phyloP scores from a whole-genome alignment of 2,329 filamentous ascomycete species.

The Albifimbria verrucaria region DNA sequence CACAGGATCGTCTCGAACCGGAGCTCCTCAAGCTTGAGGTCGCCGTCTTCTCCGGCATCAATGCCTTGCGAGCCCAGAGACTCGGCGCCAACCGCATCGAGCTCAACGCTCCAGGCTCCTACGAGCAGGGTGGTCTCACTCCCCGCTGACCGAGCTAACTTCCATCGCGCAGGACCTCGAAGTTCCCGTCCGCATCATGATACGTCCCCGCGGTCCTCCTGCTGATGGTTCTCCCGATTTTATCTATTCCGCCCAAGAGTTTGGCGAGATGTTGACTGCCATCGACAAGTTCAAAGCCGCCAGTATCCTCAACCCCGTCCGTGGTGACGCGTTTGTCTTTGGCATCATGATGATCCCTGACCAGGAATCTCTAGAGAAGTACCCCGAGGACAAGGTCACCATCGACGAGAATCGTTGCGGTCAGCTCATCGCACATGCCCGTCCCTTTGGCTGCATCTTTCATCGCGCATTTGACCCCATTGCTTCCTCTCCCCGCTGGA shows the following conservation, averaged over 20 bases:
- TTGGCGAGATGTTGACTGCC: constrained; percentile 37
- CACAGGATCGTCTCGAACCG: neutral
- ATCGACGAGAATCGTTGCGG: constrained; percentile 40
- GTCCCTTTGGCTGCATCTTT: constrained; percentile 45
- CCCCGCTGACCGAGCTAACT: constrained; percentile 39
- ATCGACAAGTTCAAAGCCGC: constrained; percentile 35
- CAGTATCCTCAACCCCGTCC: constrained; percentile 31
- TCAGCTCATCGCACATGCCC: constrained; percentile 37
- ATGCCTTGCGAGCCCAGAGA: constrained; percentile 34
- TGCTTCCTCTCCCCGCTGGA: constrained; percentile 20
- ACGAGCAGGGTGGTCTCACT: constrained; percentile 48
- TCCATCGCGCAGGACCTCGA: constrained; percentile 21
- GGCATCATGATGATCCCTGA: constrained; percentile 35
- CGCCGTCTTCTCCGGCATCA: constrained; percentile 47
- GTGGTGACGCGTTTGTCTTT: constrained; percentile 57
- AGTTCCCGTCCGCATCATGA: constrained; percentile 51
- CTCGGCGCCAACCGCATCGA: constrained; percentile 50
- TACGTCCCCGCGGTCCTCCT: constrained; percentile 41
- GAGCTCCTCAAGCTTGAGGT: constrained; percentile 42
- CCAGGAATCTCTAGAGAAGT: neutral
- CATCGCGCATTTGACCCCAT: constrained; percentile 55
- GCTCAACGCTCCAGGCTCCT: constrained; percentile 50
- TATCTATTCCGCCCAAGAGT: constrained; percentile 43
- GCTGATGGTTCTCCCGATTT: constrained; percentile 35
- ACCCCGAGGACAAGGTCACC: constrained; percentile 9